Conservation (phyloP, 2,329 filamentous ascomycete species). For the Pseudocercospora eumusae region DNA sequence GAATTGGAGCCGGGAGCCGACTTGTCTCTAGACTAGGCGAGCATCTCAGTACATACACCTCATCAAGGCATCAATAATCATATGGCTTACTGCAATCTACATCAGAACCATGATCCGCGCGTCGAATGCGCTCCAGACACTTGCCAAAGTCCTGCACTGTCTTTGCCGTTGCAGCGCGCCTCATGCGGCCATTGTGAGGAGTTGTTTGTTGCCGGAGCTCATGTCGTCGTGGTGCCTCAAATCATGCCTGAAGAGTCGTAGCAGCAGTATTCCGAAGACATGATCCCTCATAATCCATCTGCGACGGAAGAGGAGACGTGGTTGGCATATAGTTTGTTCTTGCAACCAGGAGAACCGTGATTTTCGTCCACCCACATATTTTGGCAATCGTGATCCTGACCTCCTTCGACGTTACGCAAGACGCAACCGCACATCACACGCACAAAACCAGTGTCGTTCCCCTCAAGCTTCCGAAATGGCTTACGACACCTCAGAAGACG, state of each 20-base stretch:
- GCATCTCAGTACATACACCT: too few relatives aligned
- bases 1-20: background rate
- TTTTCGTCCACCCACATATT: background rate
- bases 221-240: background rate
- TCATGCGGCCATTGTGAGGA: background rate
- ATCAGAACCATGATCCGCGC: too few relatives aligned
- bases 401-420: background rate
- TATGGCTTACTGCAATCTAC: too few relatives aligned
- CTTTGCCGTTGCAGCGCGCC: too few relatives aligned
- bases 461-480: background rate
- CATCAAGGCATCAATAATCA: too few relatives aligned
- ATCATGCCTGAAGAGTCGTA: too few relatives aligned
- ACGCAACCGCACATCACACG: background rate
- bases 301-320: background rate
- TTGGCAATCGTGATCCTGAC: background rate
- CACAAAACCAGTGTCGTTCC: background rate
- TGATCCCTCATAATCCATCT: too few relatives aligned
- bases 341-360: background rate
- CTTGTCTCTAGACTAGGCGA: background rate
- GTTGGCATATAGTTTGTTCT: background rate
- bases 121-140: too few relatives aligned
- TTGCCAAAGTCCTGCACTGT: too few relatives aligned
- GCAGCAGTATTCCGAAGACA: background rate
- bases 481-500: constrained; percentile 7
- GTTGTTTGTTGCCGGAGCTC: background rate